Evolutionary conservation across 192 early-diverging fungal genomes (phyloP).

Genomic region (Mortierella alpina): DNA sequence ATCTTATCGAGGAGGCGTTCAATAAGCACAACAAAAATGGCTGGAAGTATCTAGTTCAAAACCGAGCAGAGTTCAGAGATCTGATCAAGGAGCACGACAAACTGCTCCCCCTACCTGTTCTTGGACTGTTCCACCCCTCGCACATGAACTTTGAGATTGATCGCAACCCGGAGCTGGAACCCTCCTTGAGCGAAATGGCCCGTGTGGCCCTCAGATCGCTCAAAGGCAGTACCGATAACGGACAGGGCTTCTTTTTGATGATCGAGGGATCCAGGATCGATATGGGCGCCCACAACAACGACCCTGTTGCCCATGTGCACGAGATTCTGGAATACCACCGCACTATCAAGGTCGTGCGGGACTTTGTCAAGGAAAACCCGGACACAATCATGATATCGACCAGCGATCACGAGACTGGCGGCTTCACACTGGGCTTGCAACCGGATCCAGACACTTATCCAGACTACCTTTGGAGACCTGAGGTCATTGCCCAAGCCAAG

Average conservation of each 20-base stretch:
- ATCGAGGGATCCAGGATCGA: conserved; percentile 96
- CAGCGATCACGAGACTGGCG: conserved; percentile 98
- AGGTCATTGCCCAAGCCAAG: conserved; percentile 73
- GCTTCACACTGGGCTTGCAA: conserved; percentile 86
- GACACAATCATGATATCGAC: conserved; percentile 92
- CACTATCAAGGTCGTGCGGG: conserved; percentile 73
- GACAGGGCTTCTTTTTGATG: conserved; percentile 93
- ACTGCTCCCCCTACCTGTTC: conserved; percentile 66
- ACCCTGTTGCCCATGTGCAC: conserved; percentile 90
- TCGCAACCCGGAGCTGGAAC: conserved; percentile 62
- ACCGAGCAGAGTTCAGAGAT: conserved; percentile 71
- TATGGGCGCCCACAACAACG: conserved; percentile 98
- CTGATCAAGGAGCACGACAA: conserved; percentile 36
- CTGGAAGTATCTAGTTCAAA: conserved; percentile 68
- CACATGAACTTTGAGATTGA: conserved; percentile 98
- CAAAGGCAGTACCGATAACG: conserved; percentile 52
- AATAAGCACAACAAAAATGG: conserved; percentile 56
- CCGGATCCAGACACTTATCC: conserved; percentile 75
- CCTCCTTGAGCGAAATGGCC: conserved; percentile 88
- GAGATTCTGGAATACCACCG: conserved; percentile 94
- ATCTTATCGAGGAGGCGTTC: conserved; percentile 70
- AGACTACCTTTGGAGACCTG: conserved; percentile 89
- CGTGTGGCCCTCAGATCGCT: conserved; percentile 84
- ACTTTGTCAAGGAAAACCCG: conserved; percentile 83
- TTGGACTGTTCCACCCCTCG: conserved; percentile 83